These are phyloP conservation scores for Knoxia roxburghii DNA, from an alignment of 257 asterid species.

Conservation along the genomic window DNA sequence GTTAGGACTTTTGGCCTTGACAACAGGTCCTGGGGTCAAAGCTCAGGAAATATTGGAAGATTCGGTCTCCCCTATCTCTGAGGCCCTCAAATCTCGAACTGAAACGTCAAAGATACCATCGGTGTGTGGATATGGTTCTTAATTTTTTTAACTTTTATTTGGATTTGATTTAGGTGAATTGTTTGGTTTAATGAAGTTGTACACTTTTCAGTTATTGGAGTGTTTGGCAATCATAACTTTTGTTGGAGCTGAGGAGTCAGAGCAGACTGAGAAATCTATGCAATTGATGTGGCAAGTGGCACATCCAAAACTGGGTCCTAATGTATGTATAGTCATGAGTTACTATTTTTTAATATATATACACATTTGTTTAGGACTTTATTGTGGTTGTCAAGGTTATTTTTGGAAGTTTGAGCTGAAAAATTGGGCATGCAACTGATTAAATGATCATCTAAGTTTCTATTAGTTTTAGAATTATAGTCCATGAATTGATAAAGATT, in stretches of 20 bases:
- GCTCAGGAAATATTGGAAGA: conserved; percentile 91
- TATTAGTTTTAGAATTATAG: not conserved
- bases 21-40: conserved; percentile 81
- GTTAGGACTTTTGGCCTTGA: conserved; percentile 80
- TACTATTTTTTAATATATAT: not conserved
- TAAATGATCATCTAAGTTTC: not conserved
- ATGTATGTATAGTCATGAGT: conserved; percentile 42
- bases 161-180: not conserved
- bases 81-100: conserved; percentile 64
- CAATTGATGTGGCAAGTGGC: conserved; percentile 92
- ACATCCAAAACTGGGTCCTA: conserved; percentile 86
- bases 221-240: conserved; percentile 84
- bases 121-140: conserved; percentile 32
- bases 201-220: conserved; percentile 59
- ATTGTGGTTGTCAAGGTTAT: not conserved
- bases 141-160: not conserved
- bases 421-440: not conserved
- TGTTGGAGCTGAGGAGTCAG: conserved; percentile 91
- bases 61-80: conserved; percentile 67
- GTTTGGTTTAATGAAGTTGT: not conserved
- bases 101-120: conserved; percentile 62
- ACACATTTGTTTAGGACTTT: not conserved
- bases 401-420: not conserved
- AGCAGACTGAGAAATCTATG: conserved; percentile 79
- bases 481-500: not conserved